Evolutionary conservation across 257 asterid species (phyloP).

Genomic region (Jacaranda mimosifolia): DNA sequence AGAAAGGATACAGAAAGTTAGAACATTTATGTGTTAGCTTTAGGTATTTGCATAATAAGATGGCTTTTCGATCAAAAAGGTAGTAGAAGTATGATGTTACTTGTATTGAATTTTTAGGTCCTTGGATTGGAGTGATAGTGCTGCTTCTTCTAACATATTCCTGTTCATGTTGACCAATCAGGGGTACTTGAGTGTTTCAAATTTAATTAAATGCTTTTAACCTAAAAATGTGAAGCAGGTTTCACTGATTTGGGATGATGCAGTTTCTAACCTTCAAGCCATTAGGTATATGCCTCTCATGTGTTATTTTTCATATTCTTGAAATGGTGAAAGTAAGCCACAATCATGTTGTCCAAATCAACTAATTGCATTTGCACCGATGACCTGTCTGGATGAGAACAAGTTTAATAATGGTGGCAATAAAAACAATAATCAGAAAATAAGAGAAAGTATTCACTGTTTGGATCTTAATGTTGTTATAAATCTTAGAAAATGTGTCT

Average conservation of each 20-base stretch:
- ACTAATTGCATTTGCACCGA: conserved; percentile 59
- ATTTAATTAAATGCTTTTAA: not conserved
- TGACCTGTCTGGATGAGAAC: conserved; percentile 52
- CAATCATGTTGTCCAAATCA: conserved; percentile 66
- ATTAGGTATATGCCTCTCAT: not conserved
- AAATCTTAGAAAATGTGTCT: conserved; percentile 66
- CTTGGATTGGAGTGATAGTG: not conserved
- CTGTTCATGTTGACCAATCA: not conserved
- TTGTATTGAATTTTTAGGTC: conserved; percentile 2
- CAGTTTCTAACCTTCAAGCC: not conserved
- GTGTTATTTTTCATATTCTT: not conserved
- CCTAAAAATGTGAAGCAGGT: not conserved
- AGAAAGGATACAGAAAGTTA: not conserved
- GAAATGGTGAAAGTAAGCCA: not conserved
- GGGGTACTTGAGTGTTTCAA: not conserved
- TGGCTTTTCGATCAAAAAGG: not conserved
- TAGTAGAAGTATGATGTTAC: not conserved
- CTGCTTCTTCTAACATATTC: not conserved
- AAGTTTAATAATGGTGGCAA: conserved; percentile 34
- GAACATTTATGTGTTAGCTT: not conserved
- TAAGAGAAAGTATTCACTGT: conserved; percentile 53
- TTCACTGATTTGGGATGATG: not conserved
- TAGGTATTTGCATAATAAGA: not conserved
- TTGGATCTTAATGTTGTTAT: conserved; percentile 76
- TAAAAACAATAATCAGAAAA: conserved; percentile 38